These are phyloP conservation scores for Exophiala dermatitidis DNA, from an alignment of 2,329 filamentous ascomycete species.

Conservation along the genomic window DNA sequence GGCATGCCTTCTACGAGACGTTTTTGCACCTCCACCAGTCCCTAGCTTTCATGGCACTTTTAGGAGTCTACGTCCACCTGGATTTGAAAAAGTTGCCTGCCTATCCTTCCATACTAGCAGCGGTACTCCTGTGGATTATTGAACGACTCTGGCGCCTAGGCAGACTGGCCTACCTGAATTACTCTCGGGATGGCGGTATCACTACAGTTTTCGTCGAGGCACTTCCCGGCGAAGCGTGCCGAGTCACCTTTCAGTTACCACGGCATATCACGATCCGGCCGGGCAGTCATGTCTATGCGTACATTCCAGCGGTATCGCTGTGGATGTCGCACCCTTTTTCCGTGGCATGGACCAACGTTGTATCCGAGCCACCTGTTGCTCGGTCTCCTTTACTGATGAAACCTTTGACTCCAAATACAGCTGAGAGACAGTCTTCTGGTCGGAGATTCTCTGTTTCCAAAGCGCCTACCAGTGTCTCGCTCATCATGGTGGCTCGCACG, in stretches of 20 bases:
- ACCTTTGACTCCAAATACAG: slow-evolving; percentile 14
- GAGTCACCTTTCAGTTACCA: slow-evolving; percentile 54
- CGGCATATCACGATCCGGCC: slow-evolving; percentile 48
- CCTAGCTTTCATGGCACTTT: slow-evolving; percentile 37
- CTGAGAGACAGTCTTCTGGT: slow-evolving; percentile 27
- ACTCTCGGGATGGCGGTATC: slow-evolving; percentile 40
- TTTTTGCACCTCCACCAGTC: slow-evolving; percentile 44
- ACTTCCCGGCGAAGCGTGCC: slow-evolving; percentile 53
- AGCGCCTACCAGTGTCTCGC: slow-evolving; percentile 42
- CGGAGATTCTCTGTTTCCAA: slow-evolving; percentile 3
- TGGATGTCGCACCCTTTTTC: slow-evolving; percentile 47
- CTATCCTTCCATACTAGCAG: slow-evolving; percentile 34
- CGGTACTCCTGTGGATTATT: slow-evolving; percentile 35
- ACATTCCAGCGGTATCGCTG: slow-evolving; percentile 45
- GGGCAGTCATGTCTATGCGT: slow-evolving; percentile 55
- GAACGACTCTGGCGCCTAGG: slow-evolving; percentile 43
- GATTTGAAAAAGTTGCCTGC: slow-evolving; percentile 38
- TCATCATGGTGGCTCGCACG: slow-evolving; percentile 55
- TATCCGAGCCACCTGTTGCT: slow-evolving; percentile 23
- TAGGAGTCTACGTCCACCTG: slow-evolving; percentile 42
- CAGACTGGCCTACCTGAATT: slow-evolving; percentile 49
- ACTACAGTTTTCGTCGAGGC: slow-evolving; percentile 52
- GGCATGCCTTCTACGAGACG: slow-evolving; percentile 43
- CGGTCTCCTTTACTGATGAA: slow-evolving; percentile 8
- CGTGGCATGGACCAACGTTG: slow-evolving; percentile 40